Percentiles rank a stretch among this genome's conserved stretches.
Evolutionary conservation across 2,329 filamentous ascomycete species (phyloP).

Genomic region (Decorospora gaudefroyi): DNA sequence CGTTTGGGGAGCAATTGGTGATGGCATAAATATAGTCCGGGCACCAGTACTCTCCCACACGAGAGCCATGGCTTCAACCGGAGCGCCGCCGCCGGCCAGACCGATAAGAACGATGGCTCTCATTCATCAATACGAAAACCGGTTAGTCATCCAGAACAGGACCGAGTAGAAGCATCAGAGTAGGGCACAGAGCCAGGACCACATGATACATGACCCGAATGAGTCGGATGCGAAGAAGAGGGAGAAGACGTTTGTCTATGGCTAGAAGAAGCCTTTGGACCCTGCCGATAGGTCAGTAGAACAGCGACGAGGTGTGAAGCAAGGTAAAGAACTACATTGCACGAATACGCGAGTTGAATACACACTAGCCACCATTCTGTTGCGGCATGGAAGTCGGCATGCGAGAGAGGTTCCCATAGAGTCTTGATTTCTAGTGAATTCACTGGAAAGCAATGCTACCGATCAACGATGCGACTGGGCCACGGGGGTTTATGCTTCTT

Average conservation of each 20-base stretch:
- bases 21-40: background rate
- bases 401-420: too few species aligned
- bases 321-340: too few species aligned
- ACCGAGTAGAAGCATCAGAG: conserved; percentile 13
- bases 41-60: conserved; percentile 10
- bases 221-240: conserved; percentile 24
- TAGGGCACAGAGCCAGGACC: conserved; percentile 26
- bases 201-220: conserved; percentile 25
- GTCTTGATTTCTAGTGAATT: too few species aligned
- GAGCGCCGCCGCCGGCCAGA: conserved; percentile 12
- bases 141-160: conserved; percentile 17
- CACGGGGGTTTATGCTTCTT: too few species aligned
- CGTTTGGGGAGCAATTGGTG: background rate
- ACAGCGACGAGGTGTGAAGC: too few species aligned
- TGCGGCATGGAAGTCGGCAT: background rate
- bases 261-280: conserved; percentile 24
- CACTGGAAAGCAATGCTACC: too few species aligned
- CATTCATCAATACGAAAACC: conserved; percentile 16
- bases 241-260: conserved; percentile 18
- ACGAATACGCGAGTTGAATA: background rate
- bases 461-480: too few species aligned
- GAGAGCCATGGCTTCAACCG: conserved; percentile 21
- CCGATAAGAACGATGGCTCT: conserved; percentile 11
- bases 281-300: conserved; percentile 19
- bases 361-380: background rate